phyloP scores from a whole-genome alignment of 2,329 filamentous ascomycete species.

The Tolypocladium ophioglossoides region DNA sequence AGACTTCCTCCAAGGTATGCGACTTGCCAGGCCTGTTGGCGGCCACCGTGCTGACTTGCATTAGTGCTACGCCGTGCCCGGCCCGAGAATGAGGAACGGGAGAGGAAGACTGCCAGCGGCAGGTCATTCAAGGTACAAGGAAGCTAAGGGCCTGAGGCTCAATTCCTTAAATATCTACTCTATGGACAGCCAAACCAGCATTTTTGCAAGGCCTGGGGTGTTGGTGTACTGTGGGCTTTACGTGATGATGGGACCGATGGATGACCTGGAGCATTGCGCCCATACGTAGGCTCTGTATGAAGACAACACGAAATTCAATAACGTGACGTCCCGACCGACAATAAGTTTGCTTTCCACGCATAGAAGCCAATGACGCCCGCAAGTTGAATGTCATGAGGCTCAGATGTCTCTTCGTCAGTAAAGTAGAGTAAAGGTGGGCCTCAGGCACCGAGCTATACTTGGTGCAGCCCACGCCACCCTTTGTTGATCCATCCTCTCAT shows the following conservation, averaged over 20 bases:
- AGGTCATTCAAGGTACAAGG: slow-evolving; percentile 67
- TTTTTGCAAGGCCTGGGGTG: neutral
- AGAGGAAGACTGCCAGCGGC: slow-evolving; percentile 95
- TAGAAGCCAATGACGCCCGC: neutral
- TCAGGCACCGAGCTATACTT: slow-evolving; percentile 1
- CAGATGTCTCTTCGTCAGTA: no score
- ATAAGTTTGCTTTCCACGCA: neutral
- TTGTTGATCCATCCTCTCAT: neutral
- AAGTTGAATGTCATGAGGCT: neutral
- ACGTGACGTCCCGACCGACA: neutral
- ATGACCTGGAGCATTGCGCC: neutral
- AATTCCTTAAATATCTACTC: no score
- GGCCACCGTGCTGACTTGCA: slow-evolving; percentile 14
- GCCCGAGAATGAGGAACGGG: slow-evolving; percentile 92
- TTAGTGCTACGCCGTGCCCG: slow-evolving; percentile 89
- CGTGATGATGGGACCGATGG: neutral
- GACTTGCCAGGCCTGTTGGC: neutral
- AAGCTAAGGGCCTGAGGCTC: slow-evolving; percentile 9
- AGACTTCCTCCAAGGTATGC: slow-evolving; percentile 89
- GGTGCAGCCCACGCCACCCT: neutral
- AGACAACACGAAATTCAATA: neutral
- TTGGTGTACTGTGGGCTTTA: neutral
- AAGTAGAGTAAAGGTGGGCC: neutral
- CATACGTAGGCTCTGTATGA: neutral
- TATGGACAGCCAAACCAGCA: neutral